These are phyloP conservation scores for Helotiales sp. DNA, from an alignment of 2,329 filamentous ascomycete genomes.

Conservation along the genomic window DNA sequence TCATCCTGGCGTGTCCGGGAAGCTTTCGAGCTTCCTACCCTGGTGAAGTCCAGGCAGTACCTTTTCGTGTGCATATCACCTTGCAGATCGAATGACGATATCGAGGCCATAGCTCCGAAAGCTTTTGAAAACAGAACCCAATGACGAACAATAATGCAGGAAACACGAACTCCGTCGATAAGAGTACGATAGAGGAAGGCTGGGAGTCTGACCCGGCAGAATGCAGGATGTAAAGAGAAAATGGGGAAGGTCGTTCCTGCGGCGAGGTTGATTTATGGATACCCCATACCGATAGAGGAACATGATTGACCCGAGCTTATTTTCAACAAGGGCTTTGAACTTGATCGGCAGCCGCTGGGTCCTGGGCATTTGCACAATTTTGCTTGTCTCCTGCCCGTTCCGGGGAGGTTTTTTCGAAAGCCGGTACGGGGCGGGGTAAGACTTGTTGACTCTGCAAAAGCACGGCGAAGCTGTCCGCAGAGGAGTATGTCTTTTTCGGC, in stretches of 20 bases:
- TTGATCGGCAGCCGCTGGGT: background rate
- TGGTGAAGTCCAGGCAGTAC: background rate
- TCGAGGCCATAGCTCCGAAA: constrained; percentile 1
- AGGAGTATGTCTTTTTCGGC: too few species aligned
- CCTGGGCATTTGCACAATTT: background rate
- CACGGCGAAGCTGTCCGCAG: background rate
- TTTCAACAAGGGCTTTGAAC: background rate
- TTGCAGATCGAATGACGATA: constrained; percentile 10
- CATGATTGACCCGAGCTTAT: background rate
- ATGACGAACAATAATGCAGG: background rate
- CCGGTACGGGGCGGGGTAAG: background rate
- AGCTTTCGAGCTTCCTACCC: background rate
- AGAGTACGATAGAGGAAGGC: background rate
- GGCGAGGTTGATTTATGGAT: background rate
- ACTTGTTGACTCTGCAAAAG: background rate
- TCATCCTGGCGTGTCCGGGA: background rate
- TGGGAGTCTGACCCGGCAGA: background rate
- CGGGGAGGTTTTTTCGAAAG: background rate
- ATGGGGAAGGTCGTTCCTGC: constrained; percentile 12
- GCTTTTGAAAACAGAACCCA: background rate
- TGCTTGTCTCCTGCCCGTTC: background rate
- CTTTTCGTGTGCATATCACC: background rate
- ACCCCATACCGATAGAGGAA: background rate
- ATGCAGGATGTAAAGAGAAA: background rate
- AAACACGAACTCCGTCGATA: constrained; percentile 4